Evolutionary conservation across 2,329 filamentous ascomycete genomes (phyloP).

Genomic region (Dothistroma pini): DNA sequence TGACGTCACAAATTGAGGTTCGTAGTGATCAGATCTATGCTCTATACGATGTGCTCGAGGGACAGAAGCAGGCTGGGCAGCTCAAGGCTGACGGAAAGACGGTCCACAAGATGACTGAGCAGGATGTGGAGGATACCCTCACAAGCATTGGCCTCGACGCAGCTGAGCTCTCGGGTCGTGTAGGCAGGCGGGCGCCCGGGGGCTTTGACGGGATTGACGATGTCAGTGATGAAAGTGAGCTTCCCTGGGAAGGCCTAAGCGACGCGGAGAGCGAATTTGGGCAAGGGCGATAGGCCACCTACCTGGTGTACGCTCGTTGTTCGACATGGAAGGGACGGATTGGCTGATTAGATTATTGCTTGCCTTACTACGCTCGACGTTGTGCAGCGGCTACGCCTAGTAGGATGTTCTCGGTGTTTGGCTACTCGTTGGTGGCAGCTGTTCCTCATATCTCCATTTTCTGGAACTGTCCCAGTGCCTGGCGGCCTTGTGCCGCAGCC

Average conservation of each 20-base stretch:
- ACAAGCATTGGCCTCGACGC: slow-evolving; percentile 41
- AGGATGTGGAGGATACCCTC: slow-evolving; percentile 43
- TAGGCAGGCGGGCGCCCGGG: slow-evolving; percentile 18
- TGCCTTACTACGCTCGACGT: background rate
- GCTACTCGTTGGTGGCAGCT: background rate
- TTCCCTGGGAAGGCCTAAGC: slow-evolving; percentile 34
- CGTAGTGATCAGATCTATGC: slow-evolving; percentile 79
- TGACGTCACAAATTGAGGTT: slow-evolving; percentile 63
- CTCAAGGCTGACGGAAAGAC: slow-evolving; percentile 62
- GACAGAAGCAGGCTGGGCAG: slow-evolving; percentile 65
- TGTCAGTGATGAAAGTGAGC: slow-evolving; percentile 28
- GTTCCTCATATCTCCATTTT: background rate
- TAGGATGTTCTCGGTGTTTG: background rate
- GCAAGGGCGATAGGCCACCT: background rate
- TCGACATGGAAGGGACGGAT: background rate
- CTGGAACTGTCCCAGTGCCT: background rate
- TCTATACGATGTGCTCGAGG: slow-evolving; percentile 79
- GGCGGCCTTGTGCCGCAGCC: background rate
- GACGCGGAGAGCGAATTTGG: slow-evolving; percentile 25
- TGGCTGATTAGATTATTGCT: background rate
- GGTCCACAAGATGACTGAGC: slow-evolving; percentile 29
- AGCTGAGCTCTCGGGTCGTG: slow-evolving; percentile 30
- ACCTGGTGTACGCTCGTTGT: background rate
- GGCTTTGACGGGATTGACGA: slow-evolving; percentile 25
- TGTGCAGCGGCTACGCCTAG: background rate